Conservation (phyloP, 192 early-diverging fungal species). For the Podila epicladia region DNA sequence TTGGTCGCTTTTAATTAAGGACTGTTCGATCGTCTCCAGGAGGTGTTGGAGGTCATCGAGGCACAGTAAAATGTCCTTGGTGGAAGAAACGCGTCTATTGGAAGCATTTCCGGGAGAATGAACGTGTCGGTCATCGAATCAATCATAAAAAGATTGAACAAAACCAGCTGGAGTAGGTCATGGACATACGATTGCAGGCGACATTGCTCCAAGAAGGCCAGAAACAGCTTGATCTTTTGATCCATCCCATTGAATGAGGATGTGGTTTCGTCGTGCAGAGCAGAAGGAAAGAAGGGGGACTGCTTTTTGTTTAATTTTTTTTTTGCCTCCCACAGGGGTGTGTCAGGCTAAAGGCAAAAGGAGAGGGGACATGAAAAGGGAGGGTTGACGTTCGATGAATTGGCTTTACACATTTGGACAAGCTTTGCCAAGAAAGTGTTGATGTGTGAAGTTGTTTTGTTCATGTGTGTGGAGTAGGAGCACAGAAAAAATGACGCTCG, state of each 20-base stretch:
- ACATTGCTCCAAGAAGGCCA: slow-evolving; percentile 29
- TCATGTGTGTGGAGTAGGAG: neutral
- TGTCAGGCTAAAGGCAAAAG: no score
- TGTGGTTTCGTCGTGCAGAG: no score
- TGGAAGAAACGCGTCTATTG: slow-evolving; percentile 22
- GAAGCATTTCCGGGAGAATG: no score
- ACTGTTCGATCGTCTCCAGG: slow-evolving; percentile 17
- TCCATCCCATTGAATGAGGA: slow-evolving; percentile 29
- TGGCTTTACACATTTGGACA: neutral
- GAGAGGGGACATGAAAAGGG: neutral
- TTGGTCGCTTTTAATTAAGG: neutral
- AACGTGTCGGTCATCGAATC: neutral
- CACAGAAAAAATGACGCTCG: neutral
- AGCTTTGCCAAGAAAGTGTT: neutral
- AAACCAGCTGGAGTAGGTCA: no score
- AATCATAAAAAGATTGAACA: no score
- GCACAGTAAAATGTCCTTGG: slow-evolving; percentile 3
- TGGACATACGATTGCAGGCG: slow-evolving; percentile 14
- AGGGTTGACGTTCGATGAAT: neutral
- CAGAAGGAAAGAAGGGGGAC: no score
- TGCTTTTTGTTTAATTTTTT: no score
- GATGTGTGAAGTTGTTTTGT: neutral
- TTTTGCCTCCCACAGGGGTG: neutral
- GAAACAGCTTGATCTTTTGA: slow-evolving; percentile 30
- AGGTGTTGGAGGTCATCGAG: slow-evolving; percentile 12